Evolutionary conservation across 805 yeast species (phyloP), one percentile per base, ranked within the genome.

Genomic region (Pichia heedii): DNA sequence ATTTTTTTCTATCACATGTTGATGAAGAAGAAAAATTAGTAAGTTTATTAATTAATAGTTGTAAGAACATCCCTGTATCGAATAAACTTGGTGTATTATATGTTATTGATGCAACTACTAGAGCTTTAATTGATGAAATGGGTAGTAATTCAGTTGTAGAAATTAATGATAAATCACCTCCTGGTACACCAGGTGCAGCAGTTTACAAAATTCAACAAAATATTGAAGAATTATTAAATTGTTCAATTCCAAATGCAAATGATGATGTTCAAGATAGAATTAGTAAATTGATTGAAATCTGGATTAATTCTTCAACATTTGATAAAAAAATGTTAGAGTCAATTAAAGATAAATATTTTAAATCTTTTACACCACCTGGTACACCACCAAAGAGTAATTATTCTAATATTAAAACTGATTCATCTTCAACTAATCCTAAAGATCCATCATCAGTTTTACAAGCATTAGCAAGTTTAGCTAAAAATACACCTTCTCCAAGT

Each of bases 41-140:
- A 39, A 72, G 77, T 39, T 68, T 71, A 49, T 69, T 85, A 51
- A 74, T 74, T 56, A 69, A 79, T 41, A 76, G 83, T 62, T 76
- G 89, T 66, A 83, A 78, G 63, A 74, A 77, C 44, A 76, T 85
- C 18, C 84, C 90, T 26, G 71, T 79, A 20, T 65, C 89, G 39
- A 94, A 90, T 65, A 93, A 89, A 67, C 73, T 93, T 51, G 97
- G 97, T 44, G 79, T 87, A 38, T 68, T 93, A 60, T 93, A 93
- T 62, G 89, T 88, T 50, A 79, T 90, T 49, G 98, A 93, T 64
- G 86, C 97, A 22, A 77, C 93, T 51, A 93, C 85, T 43, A 78
- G 97, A 65, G 88, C 82, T 22, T 85, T 76, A 58, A 76, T 79
- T 57, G 95, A 84, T 45, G 58, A 57, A 42, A 82, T 79, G 55